Conservation (phyloP, 2,329 filamentous ascomycete species). For the Ascochyta lentis region DNA sequence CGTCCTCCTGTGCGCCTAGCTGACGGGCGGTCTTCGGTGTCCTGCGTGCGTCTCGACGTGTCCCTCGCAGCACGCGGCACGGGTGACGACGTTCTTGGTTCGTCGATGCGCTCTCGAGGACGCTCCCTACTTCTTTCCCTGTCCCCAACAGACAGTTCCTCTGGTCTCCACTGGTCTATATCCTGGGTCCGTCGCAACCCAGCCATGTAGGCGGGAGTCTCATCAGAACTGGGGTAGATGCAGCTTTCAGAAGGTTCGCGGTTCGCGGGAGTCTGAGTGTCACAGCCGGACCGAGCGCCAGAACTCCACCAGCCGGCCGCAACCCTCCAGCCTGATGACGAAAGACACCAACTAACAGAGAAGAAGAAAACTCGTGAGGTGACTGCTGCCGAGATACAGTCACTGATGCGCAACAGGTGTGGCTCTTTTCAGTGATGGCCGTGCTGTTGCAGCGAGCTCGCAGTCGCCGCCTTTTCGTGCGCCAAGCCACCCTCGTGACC, state of each 20-base stretch:
- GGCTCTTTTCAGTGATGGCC: conserved; percentile 34
- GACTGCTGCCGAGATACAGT: conserved; percentile 20
- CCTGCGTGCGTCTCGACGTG: conserved; percentile 39
- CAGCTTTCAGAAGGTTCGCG: conserved; percentile 45
- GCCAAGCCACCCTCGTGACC: conserved; percentile 29
- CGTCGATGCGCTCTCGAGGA: conserved; percentile 33
- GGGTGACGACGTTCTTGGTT: conserved; percentile 45
- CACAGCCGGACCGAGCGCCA: conserved; percentile 47
- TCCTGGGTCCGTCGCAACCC: conserved; percentile 50
- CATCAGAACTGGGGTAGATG: conserved; percentile 46
- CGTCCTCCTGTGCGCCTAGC: conserved; percentile 35
- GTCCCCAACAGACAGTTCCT: conserved; percentile 46
- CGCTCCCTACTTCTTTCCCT: conserved; percentile 38
- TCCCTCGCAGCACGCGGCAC: conserved; percentile 46
- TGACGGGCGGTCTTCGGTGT: conserved; percentile 35
- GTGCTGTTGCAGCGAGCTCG: conserved; percentile 32
- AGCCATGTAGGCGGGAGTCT: conserved; percentile 52
- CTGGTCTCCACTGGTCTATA: conserved; percentile 54
- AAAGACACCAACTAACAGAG: conserved; percentile 8
- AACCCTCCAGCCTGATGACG: conserved; percentile 16
- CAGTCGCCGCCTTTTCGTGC: conserved; percentile 29
- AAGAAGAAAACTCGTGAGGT: conserved; percentile 16
- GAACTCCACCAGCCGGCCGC: conserved; percentile 29
- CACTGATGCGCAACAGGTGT: conserved; percentile 28
- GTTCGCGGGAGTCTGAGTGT: conserved; percentile 44